These are phyloP conservation scores for Plectranthus barbatus DNA, from an alignment of 257 asterid genomes.

Conservation along the genomic window DNA sequence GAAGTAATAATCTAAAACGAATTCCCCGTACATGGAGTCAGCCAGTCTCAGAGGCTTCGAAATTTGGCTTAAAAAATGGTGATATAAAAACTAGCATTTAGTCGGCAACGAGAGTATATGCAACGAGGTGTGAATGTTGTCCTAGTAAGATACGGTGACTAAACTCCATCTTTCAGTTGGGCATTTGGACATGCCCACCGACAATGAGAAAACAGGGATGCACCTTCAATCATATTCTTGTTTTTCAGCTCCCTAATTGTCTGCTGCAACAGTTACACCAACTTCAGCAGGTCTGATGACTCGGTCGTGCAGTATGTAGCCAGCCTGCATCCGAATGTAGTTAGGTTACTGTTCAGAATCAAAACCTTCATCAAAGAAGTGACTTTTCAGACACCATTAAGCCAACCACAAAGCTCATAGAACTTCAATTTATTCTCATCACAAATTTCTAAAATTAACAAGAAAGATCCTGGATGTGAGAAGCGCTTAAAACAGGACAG, in stretches of 20 bases:
- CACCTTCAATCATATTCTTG: neutral
- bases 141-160: neutral
- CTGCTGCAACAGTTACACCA: slow-evolving; percentile 51
- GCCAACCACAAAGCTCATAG: neutral
- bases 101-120: neutral
- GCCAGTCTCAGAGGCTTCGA: neutral
- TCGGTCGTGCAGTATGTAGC: slow-evolving; percentile 70
- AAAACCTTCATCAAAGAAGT: too few species aligned
- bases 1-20: neutral
- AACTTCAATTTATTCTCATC: neutral
- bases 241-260: slow-evolving; percentile 20
- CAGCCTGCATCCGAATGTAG: slow-evolving; percentile 35
- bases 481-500: neutral
- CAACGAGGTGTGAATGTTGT: neutral
- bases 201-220: neutral
- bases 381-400: too few species aligned
- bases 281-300: slow-evolving; percentile 84
- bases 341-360: neutral
- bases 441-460: neutral
- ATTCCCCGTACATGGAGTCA: neutral
- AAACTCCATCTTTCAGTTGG: neutral
- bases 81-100: neutral
- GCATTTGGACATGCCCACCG: neutral
- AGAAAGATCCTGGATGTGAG: neutral
- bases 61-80: neutral